Conservation (phyloP, 805 yeast genomes). For the Yamadazyma endophytica region DNA sequence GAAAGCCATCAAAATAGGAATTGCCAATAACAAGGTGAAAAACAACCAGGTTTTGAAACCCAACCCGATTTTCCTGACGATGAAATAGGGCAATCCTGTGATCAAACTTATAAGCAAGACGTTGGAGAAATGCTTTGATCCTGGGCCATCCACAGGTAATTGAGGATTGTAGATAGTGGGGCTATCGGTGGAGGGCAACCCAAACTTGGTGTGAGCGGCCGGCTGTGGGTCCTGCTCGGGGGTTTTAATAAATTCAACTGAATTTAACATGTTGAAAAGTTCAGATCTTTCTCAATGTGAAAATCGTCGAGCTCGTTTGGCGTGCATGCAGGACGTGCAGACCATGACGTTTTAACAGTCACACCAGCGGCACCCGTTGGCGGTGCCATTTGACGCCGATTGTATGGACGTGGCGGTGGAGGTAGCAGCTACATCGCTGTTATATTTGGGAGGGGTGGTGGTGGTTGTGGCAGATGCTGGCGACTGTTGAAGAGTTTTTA, state of each 20-base stretch:
- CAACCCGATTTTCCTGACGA: constrained; percentile 63
- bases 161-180: constrained; percentile 85
- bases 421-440: too few species aligned
- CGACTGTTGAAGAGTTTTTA: too few species aligned
- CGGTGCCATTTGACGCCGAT: too few species aligned
- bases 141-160: constrained; percentile 89
- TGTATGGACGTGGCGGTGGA: too few species aligned
- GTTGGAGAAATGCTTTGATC: constrained; percentile 73
- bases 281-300: too few species aligned
- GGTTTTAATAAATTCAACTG: constrained; percentile 56
- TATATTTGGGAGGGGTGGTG: too few species aligned
- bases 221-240: constrained; percentile 34
- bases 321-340: too few species aligned
- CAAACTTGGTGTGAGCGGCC: constrained; percentile 27
- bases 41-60: constrained; percentile 67
- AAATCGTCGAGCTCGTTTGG: too few species aligned
- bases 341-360: too few species aligned
- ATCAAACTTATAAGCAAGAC: constrained; percentile 45
- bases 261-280: constrained; percentile 40
- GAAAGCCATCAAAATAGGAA: constrained; percentile 76
- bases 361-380: too few species aligned
- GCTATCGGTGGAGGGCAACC: constrained; percentile 35
- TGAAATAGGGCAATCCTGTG: constrained; percentile 55
- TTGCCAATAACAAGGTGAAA: constrained; percentile 46
- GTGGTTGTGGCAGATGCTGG: too few species aligned